Percentiles rank a stretch among this genome's conserved stretches.
These are phyloP conservation scores for Margaritispora aquatica DNA, from an alignment of 495 filamentous ascomycete species.

Conservation along the genomic window DNA sequence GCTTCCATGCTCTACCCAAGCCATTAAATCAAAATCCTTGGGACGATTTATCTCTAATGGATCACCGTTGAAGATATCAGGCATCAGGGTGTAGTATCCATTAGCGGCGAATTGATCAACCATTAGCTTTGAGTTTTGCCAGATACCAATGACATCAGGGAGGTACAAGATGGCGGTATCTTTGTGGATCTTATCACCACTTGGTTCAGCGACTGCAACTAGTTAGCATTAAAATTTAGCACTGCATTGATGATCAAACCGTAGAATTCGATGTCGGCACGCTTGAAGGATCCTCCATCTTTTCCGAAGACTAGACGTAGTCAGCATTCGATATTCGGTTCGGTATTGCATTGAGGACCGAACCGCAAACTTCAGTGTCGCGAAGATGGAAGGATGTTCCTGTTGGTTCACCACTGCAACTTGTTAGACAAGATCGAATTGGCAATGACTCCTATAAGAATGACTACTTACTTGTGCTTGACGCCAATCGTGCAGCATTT, in stretches of 20 bases:
- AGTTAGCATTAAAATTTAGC: background rate
- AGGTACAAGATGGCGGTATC: conserved; percentile 49
- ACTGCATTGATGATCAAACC: no score
- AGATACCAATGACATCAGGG: conserved; percentile 66
- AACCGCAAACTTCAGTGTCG: conserved; percentile 37
- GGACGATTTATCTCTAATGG: conserved; percentile 49
- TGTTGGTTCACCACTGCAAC: conserved; percentile 30
- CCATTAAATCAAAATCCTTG: conserved; percentile 49
- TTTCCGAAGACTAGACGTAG: no score
- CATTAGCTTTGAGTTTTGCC: conserved; percentile 69
- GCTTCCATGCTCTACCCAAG: conserved; percentile 51
- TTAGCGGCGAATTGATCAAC: conserved; percentile 80
- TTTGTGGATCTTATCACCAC: conserved; percentile 35
- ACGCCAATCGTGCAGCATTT: conserved; percentile 50
- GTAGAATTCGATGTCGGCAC: no score
- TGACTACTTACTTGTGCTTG: conserved; percentile 33
- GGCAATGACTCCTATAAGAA: no score
- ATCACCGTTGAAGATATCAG: conserved; percentile 76
- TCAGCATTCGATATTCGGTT: background rate
- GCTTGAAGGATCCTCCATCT: no score
- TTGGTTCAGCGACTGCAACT: conserved; percentile 34
- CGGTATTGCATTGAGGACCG: background rate
- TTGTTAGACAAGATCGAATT: no score
- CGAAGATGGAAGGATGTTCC: conserved; percentile 37
- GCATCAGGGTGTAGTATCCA: conserved; percentile 70